Base-by-base conservation (phyloP, 2,329 filamentous ascomycete species). In the Claviceps monticola region DNA sequence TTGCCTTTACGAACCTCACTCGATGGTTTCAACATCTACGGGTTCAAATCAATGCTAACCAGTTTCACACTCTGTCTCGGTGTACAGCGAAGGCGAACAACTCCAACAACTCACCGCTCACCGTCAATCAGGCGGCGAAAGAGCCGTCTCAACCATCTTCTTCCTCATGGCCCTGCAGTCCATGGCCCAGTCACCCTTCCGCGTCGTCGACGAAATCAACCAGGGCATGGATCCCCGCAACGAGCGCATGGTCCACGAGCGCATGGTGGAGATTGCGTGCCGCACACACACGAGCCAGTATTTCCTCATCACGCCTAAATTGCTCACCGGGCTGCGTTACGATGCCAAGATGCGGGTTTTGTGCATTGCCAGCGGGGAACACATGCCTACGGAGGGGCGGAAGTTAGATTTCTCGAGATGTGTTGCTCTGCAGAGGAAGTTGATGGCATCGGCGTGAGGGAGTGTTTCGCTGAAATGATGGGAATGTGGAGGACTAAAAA, bases 201-300 rank as follows among this genome's bases (percentile, higher is more conserved):
- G 93, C 50, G 91, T 98, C 48, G 93, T 98, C 54, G 93, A 98
- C 68, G 93, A 98, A 71, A 98, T 98, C 75, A 98, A 98, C 64
- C 93, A 98, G 70, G 93, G 93, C 58, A 98, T 98, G 93, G 93
- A 98, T 66, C 93, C 91, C 44, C 84, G 93, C 61, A 98, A 98
- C 68, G 93, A 98, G 70, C 86, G 93, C 59, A 94, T 96, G 80
- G 90, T 98, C 16, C 93, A 98, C 70, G 88, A 91, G 64, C 87
- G 93, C 56, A 94, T 98, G 86, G 93, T 98, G 8, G 89, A 96
- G 62, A 96, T 98, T 63, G 93, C 93, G 44, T 97, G 93, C 67
- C 79, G 81, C 58, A 83, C 89, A 66, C 81, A 85, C 65, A 82
- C 80, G n/a, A 78, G 74, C 58, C 82, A 86, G 70, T 98, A 98